Evolutionary conservation across 2,329 filamentous ascomycete species (phyloP).

Genomic region (Coniosporium tulheliwenetii): DNA sequence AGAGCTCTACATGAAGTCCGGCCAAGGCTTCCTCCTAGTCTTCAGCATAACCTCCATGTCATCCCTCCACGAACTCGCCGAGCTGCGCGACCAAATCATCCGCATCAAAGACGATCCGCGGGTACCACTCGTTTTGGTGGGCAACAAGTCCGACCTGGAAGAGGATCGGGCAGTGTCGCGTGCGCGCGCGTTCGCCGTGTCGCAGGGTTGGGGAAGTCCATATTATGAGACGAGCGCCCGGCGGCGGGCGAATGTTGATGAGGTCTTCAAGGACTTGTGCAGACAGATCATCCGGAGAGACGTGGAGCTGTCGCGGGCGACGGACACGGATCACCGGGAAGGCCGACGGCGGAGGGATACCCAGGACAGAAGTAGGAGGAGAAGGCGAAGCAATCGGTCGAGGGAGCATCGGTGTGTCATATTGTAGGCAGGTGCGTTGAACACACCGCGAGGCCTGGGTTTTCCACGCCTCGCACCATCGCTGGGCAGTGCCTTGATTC

Average conservation of each 20-base stretch:
- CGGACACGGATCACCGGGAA: slow-evolving; percentile 20
- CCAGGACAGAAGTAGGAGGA: not conserved
- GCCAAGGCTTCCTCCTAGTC: slow-evolving; percentile 79
- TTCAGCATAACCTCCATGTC: slow-evolving; percentile 81
- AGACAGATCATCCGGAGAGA: slow-evolving; percentile 70
- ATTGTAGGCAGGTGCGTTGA: too few species aligned
- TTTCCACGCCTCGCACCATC: too few species aligned
- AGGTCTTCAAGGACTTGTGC: slow-evolving; percentile 75
- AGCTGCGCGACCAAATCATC: slow-evolving; percentile 75
- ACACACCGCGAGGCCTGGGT: too few species aligned
- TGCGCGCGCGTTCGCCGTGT: slow-evolving; percentile 66
- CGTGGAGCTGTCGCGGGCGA: too few species aligned
- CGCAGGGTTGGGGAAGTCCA: slow-evolving; percentile 73
- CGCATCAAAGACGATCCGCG: slow-evolving; percentile 64
- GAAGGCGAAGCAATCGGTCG: not conserved
- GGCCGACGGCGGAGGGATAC: not conserved
- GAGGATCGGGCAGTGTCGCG: slow-evolving; percentile 68
- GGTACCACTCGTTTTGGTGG: slow-evolving; percentile 77
- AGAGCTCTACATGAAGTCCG: slow-evolving; percentile 85
- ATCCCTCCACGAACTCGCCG: slow-evolving; percentile 67
- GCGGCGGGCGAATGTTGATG: slow-evolving; percentile 73
- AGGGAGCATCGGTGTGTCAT: too few species aligned
- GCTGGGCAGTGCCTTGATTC: too few species aligned
- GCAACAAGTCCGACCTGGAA: slow-evolving; percentile 82
- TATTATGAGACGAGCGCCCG: slow-evolving; percentile 86